phyloP scores from a whole-genome alignment of 1,284 basidiomycete genomes.

The Malassezia nana region DNA sequence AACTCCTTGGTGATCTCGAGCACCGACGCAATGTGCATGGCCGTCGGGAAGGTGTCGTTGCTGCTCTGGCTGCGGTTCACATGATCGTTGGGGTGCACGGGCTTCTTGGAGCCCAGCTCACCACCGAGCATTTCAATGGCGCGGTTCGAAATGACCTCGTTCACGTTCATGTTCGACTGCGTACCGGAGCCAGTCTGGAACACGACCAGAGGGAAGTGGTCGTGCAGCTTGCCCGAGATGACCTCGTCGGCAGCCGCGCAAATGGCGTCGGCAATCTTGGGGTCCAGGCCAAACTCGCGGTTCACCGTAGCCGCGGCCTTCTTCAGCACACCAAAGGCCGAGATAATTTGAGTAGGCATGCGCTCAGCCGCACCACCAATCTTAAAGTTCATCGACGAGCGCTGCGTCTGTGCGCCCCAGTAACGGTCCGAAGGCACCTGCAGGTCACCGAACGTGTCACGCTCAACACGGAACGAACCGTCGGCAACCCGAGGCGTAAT shows the following conservation, averaged over 20 bases:
- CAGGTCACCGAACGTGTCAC: constrained; percentile 81
- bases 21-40: constrained; percentile 96
- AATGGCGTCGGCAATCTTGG: constrained; percentile 79
- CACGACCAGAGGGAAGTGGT: constrained; percentile 91
- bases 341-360: constrained; percentile 85
- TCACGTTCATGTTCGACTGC: constrained; percentile 99
- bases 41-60: constrained; percentile 98
- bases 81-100: constrained; percentile 98
- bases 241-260: constrained; percentile 92
- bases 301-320: constrained; percentile 93
- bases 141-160: constrained; percentile 98
- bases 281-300: constrained; percentile 77
- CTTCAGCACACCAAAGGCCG: constrained; percentile 95
- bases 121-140: constrained; percentile 96
- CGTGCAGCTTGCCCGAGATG: constrained; percentile 75
- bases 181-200: constrained; percentile 99
- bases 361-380: constrained; percentile 90
- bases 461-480: constrained; percentile 30
- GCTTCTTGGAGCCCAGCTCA: constrained; percentile 86
- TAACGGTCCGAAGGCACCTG: constrained; percentile 87
- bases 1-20: constrained; percentile 72
- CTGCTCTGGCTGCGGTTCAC: constrained; percentile 99
- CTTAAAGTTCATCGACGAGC: constrained; percentile 95
- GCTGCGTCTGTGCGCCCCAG: constrained; percentile 98
- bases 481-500: background rate